Conservation (phyloP, 495 filamentous ascomycete species). For the Hyaloscypha finlandica region DNA sequence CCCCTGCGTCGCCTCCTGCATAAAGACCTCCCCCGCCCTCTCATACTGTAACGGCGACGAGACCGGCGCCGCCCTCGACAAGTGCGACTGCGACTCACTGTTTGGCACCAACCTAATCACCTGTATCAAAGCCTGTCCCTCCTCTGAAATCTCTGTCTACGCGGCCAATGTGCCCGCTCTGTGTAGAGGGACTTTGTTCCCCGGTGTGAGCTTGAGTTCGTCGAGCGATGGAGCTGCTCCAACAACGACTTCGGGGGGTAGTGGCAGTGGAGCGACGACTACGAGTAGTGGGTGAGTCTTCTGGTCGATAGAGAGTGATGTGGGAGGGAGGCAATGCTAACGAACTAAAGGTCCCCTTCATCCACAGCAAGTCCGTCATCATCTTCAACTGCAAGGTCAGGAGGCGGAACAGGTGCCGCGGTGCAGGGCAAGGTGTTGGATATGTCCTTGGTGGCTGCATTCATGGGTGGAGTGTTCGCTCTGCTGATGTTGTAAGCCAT, state of each 20-base stretch:
- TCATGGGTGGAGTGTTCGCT: neutral
- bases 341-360: neutral
- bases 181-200: neutral
- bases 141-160: neutral
- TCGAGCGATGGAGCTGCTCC: neutral
- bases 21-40: neutral
- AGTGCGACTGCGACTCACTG: neutral
- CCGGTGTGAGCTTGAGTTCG: neutral
- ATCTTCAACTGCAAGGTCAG: neutral
- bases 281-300: too few species aligned
- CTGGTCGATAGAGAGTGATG: neutral
- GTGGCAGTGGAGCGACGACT: too few species aligned
- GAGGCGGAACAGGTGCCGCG: neutral
- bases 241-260: too few species aligned
- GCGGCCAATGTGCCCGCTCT: neutral
- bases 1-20: neutral
- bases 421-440: neutral
- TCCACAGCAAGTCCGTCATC: neutral
- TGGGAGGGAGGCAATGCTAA: neutral
- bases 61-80: neutral
- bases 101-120: neutral
- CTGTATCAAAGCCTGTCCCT: neutral
- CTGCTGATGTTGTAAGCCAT: neutral
- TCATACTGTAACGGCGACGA: neutral
- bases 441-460: neutral